Evolutionary conservation across 768 basidiomycete genomes (phyloP), one percentile per base, ranked within the genome.

Genomic region (Mycena floridula): DNA sequence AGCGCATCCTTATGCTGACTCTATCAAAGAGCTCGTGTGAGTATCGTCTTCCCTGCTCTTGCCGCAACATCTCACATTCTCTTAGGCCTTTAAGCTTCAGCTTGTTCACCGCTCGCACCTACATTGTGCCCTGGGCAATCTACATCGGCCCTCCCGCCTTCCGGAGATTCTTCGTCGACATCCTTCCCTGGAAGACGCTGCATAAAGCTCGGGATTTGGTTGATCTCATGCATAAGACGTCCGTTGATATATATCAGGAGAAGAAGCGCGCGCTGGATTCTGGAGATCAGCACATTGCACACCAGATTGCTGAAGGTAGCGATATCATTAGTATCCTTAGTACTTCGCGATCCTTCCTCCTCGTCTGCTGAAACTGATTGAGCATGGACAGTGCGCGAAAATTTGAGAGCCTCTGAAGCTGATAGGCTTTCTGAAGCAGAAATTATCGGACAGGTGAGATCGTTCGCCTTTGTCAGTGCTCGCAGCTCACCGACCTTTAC

Each of bases 271-370:
- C 66, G 2, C 35, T 72, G 3, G 48, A 46, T 9, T 54, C 56
- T 20, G 67, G 65, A 4, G 67, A 69, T 25, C 60, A 64, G 27
- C 63, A 55, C 3, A 53, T 66, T 3, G 44, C 48, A 13, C 50
- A 47, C 12, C 61, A 66, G 44, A 58, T 66, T 32, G 64, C 62
- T 8, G 59, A 60, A 46, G 68, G 66, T 9, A 69, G 68, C 37
- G 74, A 75, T 50, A 64, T 77, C 18, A 60, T 75, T 49, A 73
- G 68, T 44, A 61, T 73, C 35, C 51, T 76, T 24, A 56, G 74
- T 77, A 49, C 35, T 9, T 32, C 28, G 28, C n/a, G 28, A 32
- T n/a, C 28, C 28, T n/a, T n/a, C 28, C 11, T 32, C 28, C n/a
- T 32, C 9, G 11, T n/a, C 11, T 9, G 11, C 9, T 32, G 9